A percentile compares a stretch with the other conserved stretches of the same genome.
Evolutionary conservation across 345 rosid genomes (phyloP).

Genomic region (Dimocarpus longan): DNA sequence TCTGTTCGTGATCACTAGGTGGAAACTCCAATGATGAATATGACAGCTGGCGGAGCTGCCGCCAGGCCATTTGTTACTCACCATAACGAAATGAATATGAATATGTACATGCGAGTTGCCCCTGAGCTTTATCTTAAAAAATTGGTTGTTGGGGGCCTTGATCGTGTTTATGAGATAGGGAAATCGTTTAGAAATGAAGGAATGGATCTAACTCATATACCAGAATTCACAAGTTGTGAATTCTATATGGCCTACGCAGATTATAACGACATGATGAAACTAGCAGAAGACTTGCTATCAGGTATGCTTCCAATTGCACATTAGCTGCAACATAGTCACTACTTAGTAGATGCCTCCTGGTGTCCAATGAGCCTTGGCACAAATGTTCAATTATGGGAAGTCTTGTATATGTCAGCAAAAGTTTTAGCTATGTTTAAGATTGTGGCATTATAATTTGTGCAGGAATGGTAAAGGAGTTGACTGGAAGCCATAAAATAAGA

Average conservation of each 20-base stretch:
- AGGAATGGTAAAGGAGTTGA: background rate
- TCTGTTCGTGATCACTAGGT: background rate
- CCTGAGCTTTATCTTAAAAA: conserved; percentile 1
- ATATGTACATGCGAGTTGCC: background rate
- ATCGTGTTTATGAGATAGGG: background rate
- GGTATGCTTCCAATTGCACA: background rate
- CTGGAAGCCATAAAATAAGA: background rate
- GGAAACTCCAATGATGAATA: background rate
- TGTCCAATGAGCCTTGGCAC: too few species aligned
- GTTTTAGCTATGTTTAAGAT: too few species aligned
- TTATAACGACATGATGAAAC: background rate
- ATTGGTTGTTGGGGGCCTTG: background rate
- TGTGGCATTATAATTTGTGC: background rate
- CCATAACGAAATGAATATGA: background rate
- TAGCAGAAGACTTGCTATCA: conserved; percentile 4
- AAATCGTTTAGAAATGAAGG: background rate
- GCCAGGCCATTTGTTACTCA: conserved; percentile 1
- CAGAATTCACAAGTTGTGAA: background rate
- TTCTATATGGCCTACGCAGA: background rate
- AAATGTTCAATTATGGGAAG: too few species aligned
- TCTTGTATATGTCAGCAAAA: too few species aligned
- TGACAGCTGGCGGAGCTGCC: background rate
- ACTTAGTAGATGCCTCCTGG: too few species aligned
- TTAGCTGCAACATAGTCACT: too few species aligned
- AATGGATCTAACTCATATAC: background rate